Conservation (phyloP, 75 land plant species). For the Cryptomeria japonica region DNA sequence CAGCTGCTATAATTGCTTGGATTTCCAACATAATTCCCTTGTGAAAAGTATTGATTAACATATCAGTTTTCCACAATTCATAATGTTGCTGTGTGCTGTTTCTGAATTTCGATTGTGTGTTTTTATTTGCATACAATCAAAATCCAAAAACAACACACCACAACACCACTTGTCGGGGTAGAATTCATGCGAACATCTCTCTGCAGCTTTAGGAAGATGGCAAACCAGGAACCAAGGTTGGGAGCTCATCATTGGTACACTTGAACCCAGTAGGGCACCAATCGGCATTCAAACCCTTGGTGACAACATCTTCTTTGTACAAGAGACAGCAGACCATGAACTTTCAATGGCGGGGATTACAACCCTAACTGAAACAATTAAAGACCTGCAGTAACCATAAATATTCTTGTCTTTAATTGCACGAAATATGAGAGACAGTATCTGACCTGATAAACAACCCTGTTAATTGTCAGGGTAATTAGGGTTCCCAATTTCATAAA, state of each 20-base stretch:
- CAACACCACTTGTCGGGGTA: conserved; percentile 42
- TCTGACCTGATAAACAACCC: conserved; percentile 43
- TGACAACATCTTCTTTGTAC: conserved; percentile 57
- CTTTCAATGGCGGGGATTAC: conserved; percentile 44
- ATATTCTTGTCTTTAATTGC: no score
- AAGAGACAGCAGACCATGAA: conserved; percentile 46
- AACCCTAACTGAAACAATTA: background rate
- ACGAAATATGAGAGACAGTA: background rate
- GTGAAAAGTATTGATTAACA: no score
- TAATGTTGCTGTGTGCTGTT: no score
- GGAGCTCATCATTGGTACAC: conserved; percentile 40
- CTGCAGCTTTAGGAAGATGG: no score
- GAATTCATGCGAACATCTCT: conserved; percentile 52
- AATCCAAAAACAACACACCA: no score
- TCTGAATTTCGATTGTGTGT: no score
- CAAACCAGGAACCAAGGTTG: no score
- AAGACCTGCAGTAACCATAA: no score
- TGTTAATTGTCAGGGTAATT: conserved; percentile 66
- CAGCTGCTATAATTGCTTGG: no score
- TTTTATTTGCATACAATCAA: no score
- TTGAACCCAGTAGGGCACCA: conserved; percentile 52
- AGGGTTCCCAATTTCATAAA: conserved; percentile 52
- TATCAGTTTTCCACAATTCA: no score
- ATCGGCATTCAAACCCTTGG: conserved; percentile 59
- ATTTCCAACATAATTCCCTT: no score